Percentiles rank a stretch among this genome's conserved stretches.
Conservation (phyloP, 2,329 filamentous ascomycete species). For the Stylonectria norvegica region DNA sequence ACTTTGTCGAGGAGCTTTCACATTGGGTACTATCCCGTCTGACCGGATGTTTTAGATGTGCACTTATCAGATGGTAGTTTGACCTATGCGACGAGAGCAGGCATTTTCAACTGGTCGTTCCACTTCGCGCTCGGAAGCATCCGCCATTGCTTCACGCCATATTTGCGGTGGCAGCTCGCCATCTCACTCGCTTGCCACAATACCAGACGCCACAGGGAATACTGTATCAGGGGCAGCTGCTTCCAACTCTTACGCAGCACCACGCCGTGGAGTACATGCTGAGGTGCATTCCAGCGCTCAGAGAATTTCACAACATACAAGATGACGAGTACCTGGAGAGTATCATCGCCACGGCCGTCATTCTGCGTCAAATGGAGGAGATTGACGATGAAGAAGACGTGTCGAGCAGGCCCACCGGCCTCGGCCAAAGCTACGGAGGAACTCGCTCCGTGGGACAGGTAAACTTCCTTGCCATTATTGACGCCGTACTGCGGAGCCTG, state of each 20-base stretch:
- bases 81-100: slow-evolving; percentile 39
- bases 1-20: slow-evolving; percentile 39
- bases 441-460: slow-evolving; percentile 24
- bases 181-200: slow-evolving; percentile 37
- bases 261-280: slow-evolving; percentile 41
- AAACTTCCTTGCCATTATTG: slow-evolving; percentile 41
- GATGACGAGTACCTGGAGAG: slow-evolving; percentile 40
- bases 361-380: slow-evolving; percentile 39
- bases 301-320: slow-evolving; percentile 35
- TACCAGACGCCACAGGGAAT: slow-evolving; percentile 36
- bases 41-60: fast-evolving
- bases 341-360: slow-evolving; percentile 40
- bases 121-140: slow-evolving; percentile 33
- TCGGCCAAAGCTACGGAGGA: background rate
- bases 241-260: slow-evolving; percentile 34
- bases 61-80: slow-evolving; percentile 28
- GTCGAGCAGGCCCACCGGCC: slow-evolving; percentile 2
- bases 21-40: slow-evolving; percentile 32
- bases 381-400: slow-evolving; percentile 36
- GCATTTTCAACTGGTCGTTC: slow-evolving; percentile 39
- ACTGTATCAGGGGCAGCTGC: slow-evolving; percentile 36
- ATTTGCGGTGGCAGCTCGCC: slow-evolving; percentile 39
- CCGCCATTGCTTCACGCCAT: slow-evolving; percentile 39
- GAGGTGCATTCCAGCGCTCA: slow-evolving; percentile 38
- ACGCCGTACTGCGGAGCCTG: slow-evolving; percentile 37